phyloP scores from a whole-genome alignment of 257 asterid species.

The Solanum piurae region DNA sequence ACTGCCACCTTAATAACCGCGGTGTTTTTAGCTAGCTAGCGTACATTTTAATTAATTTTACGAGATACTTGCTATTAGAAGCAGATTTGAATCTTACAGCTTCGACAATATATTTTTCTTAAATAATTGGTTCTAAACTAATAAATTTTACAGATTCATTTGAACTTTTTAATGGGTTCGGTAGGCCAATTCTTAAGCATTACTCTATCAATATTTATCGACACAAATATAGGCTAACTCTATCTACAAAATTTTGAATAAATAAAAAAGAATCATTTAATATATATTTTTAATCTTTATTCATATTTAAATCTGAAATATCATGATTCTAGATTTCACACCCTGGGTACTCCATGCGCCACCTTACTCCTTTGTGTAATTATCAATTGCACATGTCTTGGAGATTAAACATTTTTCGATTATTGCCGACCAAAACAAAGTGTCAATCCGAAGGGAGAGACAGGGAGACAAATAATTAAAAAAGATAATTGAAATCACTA shows the following conservation, averaged over 20 bases:
- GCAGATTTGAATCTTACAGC: background rate
- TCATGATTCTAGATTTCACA: too few relatives aligned
- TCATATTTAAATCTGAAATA: too few relatives aligned
- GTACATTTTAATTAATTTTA: background rate
- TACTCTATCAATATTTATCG: too few relatives aligned
- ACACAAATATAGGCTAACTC: too few relatives aligned
- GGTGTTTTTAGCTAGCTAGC: background rate
- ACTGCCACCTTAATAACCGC: background rate
- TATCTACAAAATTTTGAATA: too few relatives aligned
- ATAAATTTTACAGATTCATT: background rate
- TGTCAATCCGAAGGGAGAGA: background rate
- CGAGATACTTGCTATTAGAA: background rate
- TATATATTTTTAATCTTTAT: too few relatives aligned
- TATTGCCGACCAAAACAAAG: slow-evolving; percentile 1
- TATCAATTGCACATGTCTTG: background rate
- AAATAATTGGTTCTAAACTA: background rate
- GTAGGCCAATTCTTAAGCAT: background rate
- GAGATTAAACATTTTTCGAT: background rate
- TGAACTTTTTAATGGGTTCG: background rate
- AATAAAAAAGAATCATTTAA: too few relatives aligned
- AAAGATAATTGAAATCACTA: background rate
- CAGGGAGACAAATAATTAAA: background rate
- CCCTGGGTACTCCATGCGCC: background rate
- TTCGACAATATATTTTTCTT: background rate
- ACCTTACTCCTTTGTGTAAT: background rate